Conservation (phyloP, 192 early-diverging fungal genomes). For the Linderina pennispora region DNA sequence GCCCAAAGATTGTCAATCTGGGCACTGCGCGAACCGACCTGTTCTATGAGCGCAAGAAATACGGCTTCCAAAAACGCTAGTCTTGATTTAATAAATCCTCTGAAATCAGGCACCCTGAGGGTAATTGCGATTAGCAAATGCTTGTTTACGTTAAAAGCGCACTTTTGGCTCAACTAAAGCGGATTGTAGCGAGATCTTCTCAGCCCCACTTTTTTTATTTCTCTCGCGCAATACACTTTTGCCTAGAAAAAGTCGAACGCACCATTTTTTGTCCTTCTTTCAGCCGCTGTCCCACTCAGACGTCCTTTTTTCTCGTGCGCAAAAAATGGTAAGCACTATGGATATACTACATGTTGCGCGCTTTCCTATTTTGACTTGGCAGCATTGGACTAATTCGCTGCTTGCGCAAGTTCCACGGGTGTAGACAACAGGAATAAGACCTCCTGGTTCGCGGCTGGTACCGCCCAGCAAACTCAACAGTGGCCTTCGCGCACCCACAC, state of each 20-base stretch:
- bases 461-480: slow-evolving; percentile 30
- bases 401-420: no score
- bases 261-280: background rate
- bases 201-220: background rate
- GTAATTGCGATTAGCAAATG: no score
- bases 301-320: no score
- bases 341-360: no score
- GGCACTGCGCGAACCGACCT: slow-evolving; percentile 86
- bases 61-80: slow-evolving; percentile 39
- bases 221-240: background rate
- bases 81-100: background rate
- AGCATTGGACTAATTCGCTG: no score
- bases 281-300: no score
- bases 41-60: slow-evolving; percentile 93
- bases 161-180: background rate
- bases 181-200: background rate
- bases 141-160: slow-evolving; percentile 3
- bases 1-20: slow-evolving; percentile 96
- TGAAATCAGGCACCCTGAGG: background rate
- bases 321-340: no score
- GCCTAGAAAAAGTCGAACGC: no score
- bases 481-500: slow-evolving; percentile 7
- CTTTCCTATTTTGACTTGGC: no score
- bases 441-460: slow-evolving; percentile 29
- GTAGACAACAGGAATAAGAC: slow-evolving; percentile 19